Percentiles rank a stretch among this genome's conserved stretches.
Conservation (phyloP, 192 early-diverging fungal genomes). For the Coemansia aciculifera region DNA sequence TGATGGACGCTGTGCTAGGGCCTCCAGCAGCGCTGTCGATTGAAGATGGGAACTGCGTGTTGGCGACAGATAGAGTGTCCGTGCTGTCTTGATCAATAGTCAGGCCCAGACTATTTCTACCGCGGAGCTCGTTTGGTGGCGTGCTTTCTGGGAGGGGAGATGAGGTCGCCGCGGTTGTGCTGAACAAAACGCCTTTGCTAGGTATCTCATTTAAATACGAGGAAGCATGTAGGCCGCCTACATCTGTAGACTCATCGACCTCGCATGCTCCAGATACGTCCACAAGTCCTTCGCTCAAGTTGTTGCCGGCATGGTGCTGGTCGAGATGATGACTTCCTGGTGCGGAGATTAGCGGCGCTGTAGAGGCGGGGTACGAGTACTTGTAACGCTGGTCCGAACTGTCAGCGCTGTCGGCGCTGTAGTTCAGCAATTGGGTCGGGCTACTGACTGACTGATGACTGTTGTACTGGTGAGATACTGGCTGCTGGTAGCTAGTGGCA, state of each 20-base stretch:
- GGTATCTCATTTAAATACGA: not conserved
- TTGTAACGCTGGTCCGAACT: not conserved
- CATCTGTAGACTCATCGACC: not conserved
- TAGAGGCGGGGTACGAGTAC: not conserved
- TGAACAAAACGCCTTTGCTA: not conserved
- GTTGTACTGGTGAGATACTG: not conserved
- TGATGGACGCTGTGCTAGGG: not conserved
- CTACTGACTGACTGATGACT: not conserved
- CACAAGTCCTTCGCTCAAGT: not conserved
- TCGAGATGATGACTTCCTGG: not conserved
- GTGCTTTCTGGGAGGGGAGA: not conserved
- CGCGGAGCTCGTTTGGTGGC: not conserved
- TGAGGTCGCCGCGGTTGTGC: not conserved
- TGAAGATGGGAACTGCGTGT: not conserved
- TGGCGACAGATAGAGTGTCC: not conserved
- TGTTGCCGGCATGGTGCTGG: not conserved
- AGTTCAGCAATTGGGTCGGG: not conserved
- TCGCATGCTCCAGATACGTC: not conserved
- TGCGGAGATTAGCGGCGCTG: not conserved
- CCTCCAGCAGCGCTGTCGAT: not conserved
- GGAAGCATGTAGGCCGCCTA: not conserved
- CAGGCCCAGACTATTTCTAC: slow-evolving; percentile 9
- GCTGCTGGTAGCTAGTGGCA: not conserved
- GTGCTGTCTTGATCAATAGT: not conserved
- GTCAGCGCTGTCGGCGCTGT: slow-evolving; percentile 4